Conservation (phyloP, 352 stramenopile species). For the Globisporangium recalcitrans region DNA sequence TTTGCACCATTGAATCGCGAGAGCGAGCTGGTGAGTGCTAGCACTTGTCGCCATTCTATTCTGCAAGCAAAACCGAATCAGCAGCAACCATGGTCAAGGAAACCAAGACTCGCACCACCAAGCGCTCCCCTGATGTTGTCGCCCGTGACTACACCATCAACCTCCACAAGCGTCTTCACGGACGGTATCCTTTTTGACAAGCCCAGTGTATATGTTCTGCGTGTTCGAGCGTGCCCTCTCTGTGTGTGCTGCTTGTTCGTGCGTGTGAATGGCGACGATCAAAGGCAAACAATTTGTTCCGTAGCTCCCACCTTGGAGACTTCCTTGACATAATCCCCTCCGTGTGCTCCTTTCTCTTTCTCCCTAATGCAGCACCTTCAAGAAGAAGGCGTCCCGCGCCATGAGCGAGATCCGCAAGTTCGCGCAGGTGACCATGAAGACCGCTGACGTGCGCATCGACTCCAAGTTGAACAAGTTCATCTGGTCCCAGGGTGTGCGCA, state of each 20-base stretch:
- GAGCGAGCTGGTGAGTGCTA: too few relatives aligned
- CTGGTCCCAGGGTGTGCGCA: conserved; percentile 97
- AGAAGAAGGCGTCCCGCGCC: conserved; percentile 96
- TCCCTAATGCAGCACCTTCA: conserved; percentile 84
- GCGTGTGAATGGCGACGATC: conserved; percentile 10
- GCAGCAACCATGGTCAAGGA: conserved; percentile 80
- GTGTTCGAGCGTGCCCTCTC: neutral
- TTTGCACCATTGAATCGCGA: conserved; percentile 11
- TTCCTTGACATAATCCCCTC: conserved; percentile 61
- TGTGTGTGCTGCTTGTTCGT: neutral
- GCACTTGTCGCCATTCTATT: conserved; percentile 7
- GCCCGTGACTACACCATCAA: conserved; percentile 99
- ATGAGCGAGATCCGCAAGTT: conserved; percentile 98
- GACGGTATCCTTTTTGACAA: conserved; percentile 82
- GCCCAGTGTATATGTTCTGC: conserved; percentile 5
- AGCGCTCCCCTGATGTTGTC: conserved; percentile 91
- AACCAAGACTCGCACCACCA: conserved; percentile 82
- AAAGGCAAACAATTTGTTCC: conserved; percentile 22
- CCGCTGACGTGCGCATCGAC: conserved; percentile 95
- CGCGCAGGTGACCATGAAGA: conserved; percentile 96
- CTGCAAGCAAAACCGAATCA: conserved; percentile 34
- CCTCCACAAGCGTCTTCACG: conserved; percentile 96
- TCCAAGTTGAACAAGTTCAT: conserved; percentile 97
- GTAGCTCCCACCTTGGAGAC: conserved; percentile 87
- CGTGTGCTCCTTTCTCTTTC: conserved; percentile 21